Conservation (phyloP, 257 asterid species). For the Solanum chiquidenum region DNA sequence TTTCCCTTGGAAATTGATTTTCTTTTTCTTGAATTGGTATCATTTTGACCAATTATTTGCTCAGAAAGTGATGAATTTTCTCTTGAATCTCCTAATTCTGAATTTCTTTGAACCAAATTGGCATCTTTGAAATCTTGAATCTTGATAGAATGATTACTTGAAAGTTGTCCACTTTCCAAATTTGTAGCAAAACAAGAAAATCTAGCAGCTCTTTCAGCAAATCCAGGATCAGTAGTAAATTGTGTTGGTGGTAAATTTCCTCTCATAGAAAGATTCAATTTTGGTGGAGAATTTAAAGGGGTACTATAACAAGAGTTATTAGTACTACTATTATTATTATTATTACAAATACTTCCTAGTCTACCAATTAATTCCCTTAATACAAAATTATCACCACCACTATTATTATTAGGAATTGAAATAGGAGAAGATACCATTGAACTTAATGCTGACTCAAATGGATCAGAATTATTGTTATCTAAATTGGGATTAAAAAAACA, state of each 20-base stretch:
- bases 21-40: slow-evolving; percentile 55
- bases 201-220: slow-evolving; percentile 64
- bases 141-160: slow-evolving; percentile 23
- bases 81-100: slow-evolving; percentile 43
- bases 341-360: slow-evolving; percentile 54
- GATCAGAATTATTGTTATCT: slow-evolving; percentile 55
- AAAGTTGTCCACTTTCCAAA: slow-evolving; percentile 32
- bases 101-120: slow-evolving; percentile 27
- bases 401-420: slow-evolving; percentile 5
- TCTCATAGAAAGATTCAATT: slow-evolving; percentile 37
- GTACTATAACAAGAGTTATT: slow-evolving; percentile 54
- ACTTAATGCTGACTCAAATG: slow-evolving; percentile 77
- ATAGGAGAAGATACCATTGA: slow-evolving; percentile 87
- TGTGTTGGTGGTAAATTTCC: slow-evolving; percentile 29
- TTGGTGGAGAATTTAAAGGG: slow-evolving; percentile 75
- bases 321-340: slow-evolving; percentile 15
- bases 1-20: slow-evolving; percentile 50
- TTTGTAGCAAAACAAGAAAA: slow-evolving; percentile 46
- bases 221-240: slow-evolving; percentile 56
- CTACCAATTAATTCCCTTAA: slow-evolving; percentile 67
- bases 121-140: slow-evolving; percentile 31
- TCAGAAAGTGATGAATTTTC: slow-evolving; percentile 71
- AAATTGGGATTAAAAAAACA: slow-evolving; percentile 37
- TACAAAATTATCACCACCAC: slow-evolving; percentile 29
- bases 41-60: slow-evolving; percentile 33